Evolutionary conservation across 2,329 filamentous ascomycete species (phyloP).

Genomic region (Chalaropsis thielavioides): DNA sequence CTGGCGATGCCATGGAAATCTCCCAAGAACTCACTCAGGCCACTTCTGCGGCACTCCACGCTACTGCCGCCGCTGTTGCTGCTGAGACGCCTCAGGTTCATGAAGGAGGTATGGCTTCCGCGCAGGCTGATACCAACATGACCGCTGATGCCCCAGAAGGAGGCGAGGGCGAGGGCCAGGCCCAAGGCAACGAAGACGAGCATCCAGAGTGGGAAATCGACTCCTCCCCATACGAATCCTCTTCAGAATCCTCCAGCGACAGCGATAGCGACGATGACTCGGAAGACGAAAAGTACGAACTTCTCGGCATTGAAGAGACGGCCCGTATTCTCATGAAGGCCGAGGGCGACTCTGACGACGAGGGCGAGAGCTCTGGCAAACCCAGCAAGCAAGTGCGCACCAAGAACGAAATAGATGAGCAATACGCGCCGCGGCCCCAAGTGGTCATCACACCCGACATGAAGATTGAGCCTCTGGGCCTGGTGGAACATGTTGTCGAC

Average conservation of each 20-base stretch:
- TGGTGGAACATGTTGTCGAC: conserved; percentile 62
- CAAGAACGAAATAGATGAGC: conserved; percentile 61
- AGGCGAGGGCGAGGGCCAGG: background rate
- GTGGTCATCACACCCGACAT: conserved; percentile 64
- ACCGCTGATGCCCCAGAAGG: background rate
- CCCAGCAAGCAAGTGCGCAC: conserved; percentile 47
- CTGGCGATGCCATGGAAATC: background rate
- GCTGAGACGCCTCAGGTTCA: too few relatives aligned
- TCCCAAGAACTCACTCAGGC: background rate
- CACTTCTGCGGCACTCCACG: background rate
- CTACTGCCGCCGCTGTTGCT: background rate
- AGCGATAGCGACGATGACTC: conserved; percentile 45
- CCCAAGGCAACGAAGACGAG: conserved; percentile 21
- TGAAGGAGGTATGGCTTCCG: background rate
- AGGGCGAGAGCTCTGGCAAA: conserved; percentile 31
- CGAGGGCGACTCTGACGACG: conserved; percentile 67
- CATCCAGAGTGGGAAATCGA: conserved; percentile 76
- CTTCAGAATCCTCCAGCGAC: conserved; percentile 44
- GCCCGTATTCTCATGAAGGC: conserved; percentile 74
- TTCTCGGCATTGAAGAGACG: conserved; percentile 68
- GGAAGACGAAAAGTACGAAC: conserved; percentile 49
- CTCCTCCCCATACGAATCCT: conserved; percentile 61
- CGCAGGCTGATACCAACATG: background rate
- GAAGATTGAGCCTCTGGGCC: conserved; percentile 61
- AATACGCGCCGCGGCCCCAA: conserved; percentile 56